These are phyloP conservation scores for Xylaria longipes DNA, from an alignment of 495 filamentous ascomycete genomes.

Conservation along the genomic window DNA sequence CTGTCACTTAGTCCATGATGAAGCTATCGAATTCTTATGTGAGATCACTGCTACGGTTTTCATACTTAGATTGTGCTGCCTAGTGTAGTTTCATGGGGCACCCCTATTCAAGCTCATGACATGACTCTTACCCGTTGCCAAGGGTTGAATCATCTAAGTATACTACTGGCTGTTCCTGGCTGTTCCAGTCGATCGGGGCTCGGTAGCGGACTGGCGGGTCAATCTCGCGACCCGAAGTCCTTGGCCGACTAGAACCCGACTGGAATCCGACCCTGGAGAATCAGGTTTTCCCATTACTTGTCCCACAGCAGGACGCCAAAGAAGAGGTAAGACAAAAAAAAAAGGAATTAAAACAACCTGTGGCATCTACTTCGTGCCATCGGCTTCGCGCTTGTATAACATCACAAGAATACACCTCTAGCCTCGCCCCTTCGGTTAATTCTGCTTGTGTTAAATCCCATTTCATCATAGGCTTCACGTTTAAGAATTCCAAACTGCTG, in stretches of 20 bases:
- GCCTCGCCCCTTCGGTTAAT: slow-evolving; percentile 16
- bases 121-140: slow-evolving; percentile 25
- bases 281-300: not conserved
- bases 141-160: slow-evolving; percentile 16
- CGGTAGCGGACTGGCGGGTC: slow-evolving; percentile 29
- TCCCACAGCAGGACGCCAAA: not conserved
- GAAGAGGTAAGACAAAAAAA: not conserved
- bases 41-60: slow-evolving; percentile 3
- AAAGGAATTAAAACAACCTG: not conserved
- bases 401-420: not conserved
- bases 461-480: not conserved
- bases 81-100: not conserved
- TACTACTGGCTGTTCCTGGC: too few relatives aligned
- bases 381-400: not conserved
- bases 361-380: slow-evolving; percentile 1
- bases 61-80: not conserved
- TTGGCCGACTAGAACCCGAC: slow-evolving; percentile 20
- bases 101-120: not conserved
- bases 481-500: not conserved
- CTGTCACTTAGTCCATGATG: not conserved
- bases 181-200: slow-evolving; percentile 27
- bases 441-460: not conserved
- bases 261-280: not conserved
- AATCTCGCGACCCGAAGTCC: slow-evolving; percentile 27
- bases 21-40: slow-evolving; percentile 6